Base-by-base conservation (phyloP, 176 grass and related monocot species). In the Triticum monococcum region DNA sequence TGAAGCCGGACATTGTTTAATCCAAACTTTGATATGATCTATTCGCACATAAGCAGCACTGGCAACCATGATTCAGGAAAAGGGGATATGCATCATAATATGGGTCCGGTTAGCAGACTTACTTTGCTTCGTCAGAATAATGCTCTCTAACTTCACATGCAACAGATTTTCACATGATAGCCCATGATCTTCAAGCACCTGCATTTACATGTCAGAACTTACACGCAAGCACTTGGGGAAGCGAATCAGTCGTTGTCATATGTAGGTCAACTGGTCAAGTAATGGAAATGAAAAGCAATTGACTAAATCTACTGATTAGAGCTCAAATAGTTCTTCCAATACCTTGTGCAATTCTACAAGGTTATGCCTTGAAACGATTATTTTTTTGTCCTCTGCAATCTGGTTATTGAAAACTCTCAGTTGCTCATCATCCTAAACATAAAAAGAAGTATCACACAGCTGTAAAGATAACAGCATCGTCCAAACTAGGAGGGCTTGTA, bases 51-150 rank as follows among this genome's bases (percentile, higher is more conserved):
- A 74, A 73, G 40, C 65, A 45, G 50, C 13, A 75, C 23, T 2
- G 5, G 48, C 37, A 80, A 61, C 46, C 33, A 84, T 57, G 48
- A 84, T 76, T 37, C 57, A 90, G 65, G 40, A 3, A 41, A 87
- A 79, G 7, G 8, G 43, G 57, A 83, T 73, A 90, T 36, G 60
- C 69, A 79, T 80, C 65, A 80, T 68, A 68, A 74, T 12, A 68
- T 38, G 26, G 75, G 35, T 83, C 32, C 22, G 80, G 45, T 40
- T 48, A 70, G 22, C 25, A 50, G 60, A 64, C 91, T 91, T 92
- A 98, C 96, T 96, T 94, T 85, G 81, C 79, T 87, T 96, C 79
- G 92, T 96, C 89, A 98, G 89, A 90, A 92, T 61, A 79, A 96
- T 81, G 68, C 87, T 79, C 56, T 96, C 94, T 69, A 80, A 91